Evolutionary conservation across 139 green algal species (phyloP).

Genomic region (Monoraphidium neglectum): DNA sequence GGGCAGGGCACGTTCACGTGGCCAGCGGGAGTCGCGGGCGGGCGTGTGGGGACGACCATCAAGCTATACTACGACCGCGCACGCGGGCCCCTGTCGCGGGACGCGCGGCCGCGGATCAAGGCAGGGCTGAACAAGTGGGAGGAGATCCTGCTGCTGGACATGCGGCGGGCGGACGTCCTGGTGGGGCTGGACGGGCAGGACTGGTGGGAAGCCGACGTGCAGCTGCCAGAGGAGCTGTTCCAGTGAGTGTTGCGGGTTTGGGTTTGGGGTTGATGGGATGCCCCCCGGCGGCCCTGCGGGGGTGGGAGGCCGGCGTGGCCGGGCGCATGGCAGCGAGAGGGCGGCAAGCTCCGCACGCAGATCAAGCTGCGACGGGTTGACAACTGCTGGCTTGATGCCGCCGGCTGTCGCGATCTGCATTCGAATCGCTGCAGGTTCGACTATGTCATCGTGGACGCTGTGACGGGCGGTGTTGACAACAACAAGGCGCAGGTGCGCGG

Average conservation of each 20-base stretch:
- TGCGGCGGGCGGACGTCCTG: not conserved
- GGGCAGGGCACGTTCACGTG: slow-evolving; percentile 40
- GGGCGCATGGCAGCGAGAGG: too few species aligned
- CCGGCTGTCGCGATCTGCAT: too few species aligned
- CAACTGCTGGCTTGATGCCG: too few species aligned
- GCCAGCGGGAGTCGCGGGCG: slow-evolving; percentile 36
- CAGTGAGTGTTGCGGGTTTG: slow-evolving; percentile 2
- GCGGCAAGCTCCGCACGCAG: too few species aligned
- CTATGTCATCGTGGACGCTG: slow-evolving; percentile 77
- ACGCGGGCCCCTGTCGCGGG: slow-evolving; percentile 51
- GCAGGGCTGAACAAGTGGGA: slow-evolving; percentile 85
- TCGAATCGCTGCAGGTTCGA: too few species aligned
- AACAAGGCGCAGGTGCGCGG: slow-evolving; percentile 45
- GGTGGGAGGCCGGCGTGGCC: too few species aligned
- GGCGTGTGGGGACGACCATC: slow-evolving; percentile 31
- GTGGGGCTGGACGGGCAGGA: slow-evolving; percentile 21
- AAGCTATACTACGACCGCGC: slow-evolving; percentile 75
- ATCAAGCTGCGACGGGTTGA: too few species aligned
- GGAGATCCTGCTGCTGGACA: slow-evolving; percentile 18
- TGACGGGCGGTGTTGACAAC: slow-evolving; percentile 69
- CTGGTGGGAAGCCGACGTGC: slow-evolving; percentile 55
- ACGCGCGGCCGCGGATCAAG: slow-evolving; percentile 58
- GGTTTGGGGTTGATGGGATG: too few species aligned
- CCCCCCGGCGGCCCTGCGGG: too few species aligned
- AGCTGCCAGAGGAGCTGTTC: slow-evolving; percentile 66